Evolutionary conservation across 371 early-diverging fungal genomes (phyloP).

Genomic region (Nematocida sp.): DNA sequence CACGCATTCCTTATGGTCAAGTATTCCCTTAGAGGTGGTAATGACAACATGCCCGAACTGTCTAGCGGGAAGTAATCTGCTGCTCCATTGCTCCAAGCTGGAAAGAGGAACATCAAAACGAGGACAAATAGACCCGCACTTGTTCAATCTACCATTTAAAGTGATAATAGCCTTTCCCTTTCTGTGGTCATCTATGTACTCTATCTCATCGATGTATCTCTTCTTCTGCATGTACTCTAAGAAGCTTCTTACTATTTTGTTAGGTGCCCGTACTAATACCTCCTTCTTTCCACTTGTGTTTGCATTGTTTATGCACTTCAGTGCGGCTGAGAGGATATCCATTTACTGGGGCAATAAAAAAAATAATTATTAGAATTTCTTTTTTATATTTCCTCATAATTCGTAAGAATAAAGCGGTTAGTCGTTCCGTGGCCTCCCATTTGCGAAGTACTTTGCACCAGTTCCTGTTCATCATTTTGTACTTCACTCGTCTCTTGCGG

Average conservation of each 20-base stretch:
- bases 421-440: not conserved
- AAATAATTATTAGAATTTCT: constrained; percentile 38
- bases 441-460: too few species aligned
- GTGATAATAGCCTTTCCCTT: constrained; percentile 96
- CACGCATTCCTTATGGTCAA: constrained; percentile 98
- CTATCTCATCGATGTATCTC: constrained; percentile 98
- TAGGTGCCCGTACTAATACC: constrained; percentile 85
- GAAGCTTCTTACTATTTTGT: constrained; percentile 93
- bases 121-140: constrained; percentile 98
- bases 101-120: constrained; percentile 88
- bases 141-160: constrained; percentile 96
- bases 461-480: too few species aligned
- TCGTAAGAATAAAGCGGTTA: not conserved
- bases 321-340: constrained; percentile 62
- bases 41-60: constrained; percentile 94
- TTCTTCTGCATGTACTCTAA: constrained; percentile 93
- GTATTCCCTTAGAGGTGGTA: constrained; percentile 96
- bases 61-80: constrained; percentile 93
- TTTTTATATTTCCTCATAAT: not conserved
- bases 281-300: constrained; percentile 93
- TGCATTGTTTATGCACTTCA: constrained; percentile 95
- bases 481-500: too few species aligned
- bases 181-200: constrained; percentile 93
- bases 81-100: constrained; percentile 91
- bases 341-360: constrained; percentile 38